Evolutionary conservation across 208 protist genomes (phyloP).

Genomic region (Acanthamoeba healyi): DNA sequence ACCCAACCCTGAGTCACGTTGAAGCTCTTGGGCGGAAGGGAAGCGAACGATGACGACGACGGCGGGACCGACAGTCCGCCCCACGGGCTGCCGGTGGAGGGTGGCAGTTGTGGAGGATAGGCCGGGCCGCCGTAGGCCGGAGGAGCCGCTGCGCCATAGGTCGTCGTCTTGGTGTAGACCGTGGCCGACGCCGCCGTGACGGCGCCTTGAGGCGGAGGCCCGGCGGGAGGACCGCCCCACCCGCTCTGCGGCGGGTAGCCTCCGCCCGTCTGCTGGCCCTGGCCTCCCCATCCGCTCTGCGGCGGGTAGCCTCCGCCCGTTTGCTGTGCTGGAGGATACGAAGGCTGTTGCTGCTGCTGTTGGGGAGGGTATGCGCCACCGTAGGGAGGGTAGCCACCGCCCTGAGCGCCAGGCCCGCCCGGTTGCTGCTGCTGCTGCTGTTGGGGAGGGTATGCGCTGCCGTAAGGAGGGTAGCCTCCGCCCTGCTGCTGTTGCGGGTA

Average conservation of each 20-base stretch:
- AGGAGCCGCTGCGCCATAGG: background rate
- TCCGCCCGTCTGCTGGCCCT: background rate
- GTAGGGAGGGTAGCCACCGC: background rate
- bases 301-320: background rate
- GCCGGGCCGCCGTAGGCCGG: background rate
- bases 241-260: background rate
- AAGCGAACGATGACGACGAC: background rate
- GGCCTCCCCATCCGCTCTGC: background rate
- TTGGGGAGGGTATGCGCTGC: background rate
- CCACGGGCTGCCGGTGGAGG: background rate
- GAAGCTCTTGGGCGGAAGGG: background rate
- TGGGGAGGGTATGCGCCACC: background rate
- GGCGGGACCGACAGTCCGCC: background rate
- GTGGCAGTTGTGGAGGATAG: background rate
- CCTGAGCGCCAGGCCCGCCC: background rate
- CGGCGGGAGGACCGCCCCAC: background rate
- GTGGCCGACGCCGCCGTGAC: background rate
- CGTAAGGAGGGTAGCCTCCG: background rate
- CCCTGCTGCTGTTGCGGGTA: background rate
- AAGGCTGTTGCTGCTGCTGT: background rate
- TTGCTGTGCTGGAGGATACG: background rate
- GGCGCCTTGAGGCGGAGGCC: background rate
- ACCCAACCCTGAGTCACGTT: conserved; percentile 9
- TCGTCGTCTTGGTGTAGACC: conserved; percentile 7
- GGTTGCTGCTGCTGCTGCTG: background rate